Conservation (phyloP, 164 flowering plant species). For the Taxillus chinensis region DNA sequence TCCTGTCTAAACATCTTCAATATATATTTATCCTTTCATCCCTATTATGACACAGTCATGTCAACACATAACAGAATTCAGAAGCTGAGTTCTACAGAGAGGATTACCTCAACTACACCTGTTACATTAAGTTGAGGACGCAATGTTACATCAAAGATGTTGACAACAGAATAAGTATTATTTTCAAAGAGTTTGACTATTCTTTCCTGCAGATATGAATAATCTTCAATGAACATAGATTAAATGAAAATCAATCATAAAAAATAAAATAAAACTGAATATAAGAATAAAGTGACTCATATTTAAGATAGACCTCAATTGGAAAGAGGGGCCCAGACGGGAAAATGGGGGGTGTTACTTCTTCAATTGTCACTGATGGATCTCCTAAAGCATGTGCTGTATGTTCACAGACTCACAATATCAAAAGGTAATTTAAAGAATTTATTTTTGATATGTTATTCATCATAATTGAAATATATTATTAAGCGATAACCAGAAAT, state of each 20-base stretch:
- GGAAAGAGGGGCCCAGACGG: conserved; percentile 73
- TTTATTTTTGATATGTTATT: too few species aligned
- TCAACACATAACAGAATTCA: neutral
- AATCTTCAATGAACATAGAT: conserved; percentile 12
- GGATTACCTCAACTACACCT: conserved; percentile 85
- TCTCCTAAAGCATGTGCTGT: conserved; percentile 84
- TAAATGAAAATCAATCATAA: neutral
- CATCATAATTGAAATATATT: neutral
- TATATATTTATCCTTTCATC: neutral
- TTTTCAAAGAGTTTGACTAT: conserved; percentile 72
- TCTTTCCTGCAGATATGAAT: conserved; percentile 53
- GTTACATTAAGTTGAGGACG: conserved; percentile 86
- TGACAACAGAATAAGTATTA: conserved; percentile 87
- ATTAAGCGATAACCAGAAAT: too few species aligned
- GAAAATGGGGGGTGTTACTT: conserved; percentile 69
- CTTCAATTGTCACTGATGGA: conserved; percentile 72
- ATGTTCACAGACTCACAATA: conserved; percentile 8
- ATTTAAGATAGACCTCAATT: conserved; percentile 45
- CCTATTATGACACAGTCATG: neutral
- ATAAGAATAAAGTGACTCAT: neutral
- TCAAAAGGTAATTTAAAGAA: neutral
- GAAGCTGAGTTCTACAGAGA: neutral
- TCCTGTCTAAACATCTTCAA: neutral
- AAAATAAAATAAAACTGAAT: neutral
- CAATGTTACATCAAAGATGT: conserved; percentile 86